Percentiles rank a stretch among this genome's conserved stretches.
Evolutionary conservation across 2,329 filamentous ascomycete genomes (phyloP).

Genomic region (Sarocladium strictum): DNA sequence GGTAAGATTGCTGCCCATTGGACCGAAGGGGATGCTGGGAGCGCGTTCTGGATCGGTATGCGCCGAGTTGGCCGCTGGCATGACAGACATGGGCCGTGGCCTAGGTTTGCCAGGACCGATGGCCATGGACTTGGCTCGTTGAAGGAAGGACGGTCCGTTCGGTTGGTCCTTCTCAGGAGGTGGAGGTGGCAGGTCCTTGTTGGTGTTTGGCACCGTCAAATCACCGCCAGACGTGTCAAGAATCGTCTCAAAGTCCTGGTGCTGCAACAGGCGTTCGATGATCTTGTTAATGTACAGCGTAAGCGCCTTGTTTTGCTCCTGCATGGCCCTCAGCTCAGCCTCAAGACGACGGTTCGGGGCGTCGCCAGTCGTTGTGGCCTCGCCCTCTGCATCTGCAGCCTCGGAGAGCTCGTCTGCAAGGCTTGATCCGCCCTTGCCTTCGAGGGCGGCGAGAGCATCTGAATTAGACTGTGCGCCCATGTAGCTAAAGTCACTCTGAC

Average conservation of each 20-base stretch:
- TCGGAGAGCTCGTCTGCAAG: conserved; percentile 87
- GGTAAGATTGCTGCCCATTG: conserved; percentile 36
- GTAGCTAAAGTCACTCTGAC: conserved; percentile 74
- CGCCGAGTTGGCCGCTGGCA: conserved; percentile 33
- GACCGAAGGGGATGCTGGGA: conserved; percentile 63
- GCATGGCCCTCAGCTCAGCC: conserved; percentile 69
- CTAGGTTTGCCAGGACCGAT: conserved; percentile 41
- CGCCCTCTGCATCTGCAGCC: conserved; percentile 53
- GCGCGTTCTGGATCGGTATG: conserved; percentile 66
- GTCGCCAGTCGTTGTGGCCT: conserved; percentile 37
- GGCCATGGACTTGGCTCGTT: conserved; percentile 57
- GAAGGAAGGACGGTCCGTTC: conserved; percentile 44
- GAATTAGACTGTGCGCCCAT: conserved; percentile 53
- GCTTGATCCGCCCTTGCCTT: conserved; percentile 51
- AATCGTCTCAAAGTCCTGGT: conserved; percentile 92
- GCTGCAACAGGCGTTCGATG: conserved; percentile 87
- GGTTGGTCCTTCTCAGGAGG: conserved; percentile 31
- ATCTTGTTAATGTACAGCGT: conserved; percentile 99
- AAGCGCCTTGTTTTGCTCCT: conserved; percentile 94
- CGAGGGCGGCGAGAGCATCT: conserved; percentile 58
- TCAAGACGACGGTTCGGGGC: conserved; percentile 61
- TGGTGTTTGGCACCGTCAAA: conserved; percentile 30
- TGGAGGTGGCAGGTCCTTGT: conserved; percentile 82
- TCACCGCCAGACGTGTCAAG: conserved; percentile 69
- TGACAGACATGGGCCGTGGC: conserved; percentile 52